Evolutionary conservation across 73 alveolate species (phyloP).

Genomic region (Blepharisma stoltei): DNA sequence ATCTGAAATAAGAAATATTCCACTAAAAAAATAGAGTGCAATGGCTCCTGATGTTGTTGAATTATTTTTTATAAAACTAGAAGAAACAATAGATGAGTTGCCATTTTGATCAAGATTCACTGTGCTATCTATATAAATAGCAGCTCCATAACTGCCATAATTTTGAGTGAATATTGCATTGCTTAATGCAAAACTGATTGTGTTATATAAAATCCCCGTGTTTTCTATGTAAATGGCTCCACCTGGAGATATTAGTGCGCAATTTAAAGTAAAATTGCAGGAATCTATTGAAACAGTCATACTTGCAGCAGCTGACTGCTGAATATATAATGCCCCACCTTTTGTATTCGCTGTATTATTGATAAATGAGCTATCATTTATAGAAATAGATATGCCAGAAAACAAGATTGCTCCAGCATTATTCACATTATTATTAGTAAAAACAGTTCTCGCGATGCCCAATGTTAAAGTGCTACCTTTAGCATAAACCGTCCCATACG

Average conservation of each 20-base stretch:
- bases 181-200: background rate
- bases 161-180: background rate
- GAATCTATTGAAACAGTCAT: background rate
- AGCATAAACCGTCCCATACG: too few species aligned
- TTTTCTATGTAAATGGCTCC: background rate
- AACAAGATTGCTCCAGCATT: background rate
- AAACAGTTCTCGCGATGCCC: too few species aligned
- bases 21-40: too few species aligned
- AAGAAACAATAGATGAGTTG: background rate
- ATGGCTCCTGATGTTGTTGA: constrained; percentile 34
- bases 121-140: background rate
- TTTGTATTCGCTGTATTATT: background rate
- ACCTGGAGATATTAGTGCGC: background rate
- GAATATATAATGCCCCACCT: background rate
- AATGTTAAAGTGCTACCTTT: too few species aligned
- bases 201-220: background rate
- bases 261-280: background rate
- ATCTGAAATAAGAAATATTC: too few species aligned
- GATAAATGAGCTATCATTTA: background rate
- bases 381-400: background rate
- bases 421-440: too few species aligned
- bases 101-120: background rate
- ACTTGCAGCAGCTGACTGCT: background rate
- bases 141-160: background rate
- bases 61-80: background rate